Percentiles rank a stretch among this genome's conserved stretches.
Evolutionary conservation across 768 basidiomycete genomes (phyloP).

Genomic region (Lactarius trivialis): DNA sequence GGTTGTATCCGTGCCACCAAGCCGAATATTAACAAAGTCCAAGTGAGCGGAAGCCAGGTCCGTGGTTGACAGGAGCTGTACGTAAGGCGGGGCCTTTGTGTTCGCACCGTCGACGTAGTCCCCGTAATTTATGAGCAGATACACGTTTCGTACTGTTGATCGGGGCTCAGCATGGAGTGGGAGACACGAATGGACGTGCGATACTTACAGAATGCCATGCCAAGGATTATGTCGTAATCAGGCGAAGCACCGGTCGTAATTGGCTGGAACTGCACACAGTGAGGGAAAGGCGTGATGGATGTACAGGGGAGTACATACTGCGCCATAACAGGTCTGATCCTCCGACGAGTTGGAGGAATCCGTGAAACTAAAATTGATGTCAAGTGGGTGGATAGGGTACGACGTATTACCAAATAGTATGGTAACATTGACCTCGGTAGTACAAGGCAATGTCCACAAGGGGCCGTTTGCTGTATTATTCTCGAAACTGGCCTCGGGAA

Average conservation of each 20-base stretch:
- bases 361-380: slow-evolving; percentile 35
- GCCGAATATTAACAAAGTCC: slow-evolving; percentile 32
- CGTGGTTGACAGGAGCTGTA: slow-evolving; percentile 58
- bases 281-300: neutral
- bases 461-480: slow-evolving; percentile 37
- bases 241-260: slow-evolving; percentile 44
- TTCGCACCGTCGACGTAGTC: slow-evolving; percentile 44
- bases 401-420: slow-evolving; percentile 51
- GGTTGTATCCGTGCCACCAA: slow-evolving; percentile 22
- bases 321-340: slow-evolving; percentile 33
- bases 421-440: slow-evolving; percentile 55
- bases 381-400: slow-evolving; percentile 63
- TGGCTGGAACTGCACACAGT: slow-evolving; percentile 55
- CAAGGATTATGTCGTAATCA: slow-evolving; percentile 59
- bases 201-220: slow-evolving; percentile 61
- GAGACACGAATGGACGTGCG: neutral
- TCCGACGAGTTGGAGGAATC: slow-evolving; percentile 25
- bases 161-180: neutral
- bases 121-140: slow-evolving; percentile 58
- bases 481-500: slow-evolving; percentile 46
- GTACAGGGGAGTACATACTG: slow-evolving; percentile 33
- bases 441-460: slow-evolving; percentile 59
- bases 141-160: slow-evolving; percentile 56
- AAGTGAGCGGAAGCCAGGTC: slow-evolving; percentile 36
- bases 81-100: slow-evolving; percentile 42